phyloP scores from a whole-genome alignment of 2,329 filamentous ascomycete genomes.

The Colletotrichum caudatum region DNA sequence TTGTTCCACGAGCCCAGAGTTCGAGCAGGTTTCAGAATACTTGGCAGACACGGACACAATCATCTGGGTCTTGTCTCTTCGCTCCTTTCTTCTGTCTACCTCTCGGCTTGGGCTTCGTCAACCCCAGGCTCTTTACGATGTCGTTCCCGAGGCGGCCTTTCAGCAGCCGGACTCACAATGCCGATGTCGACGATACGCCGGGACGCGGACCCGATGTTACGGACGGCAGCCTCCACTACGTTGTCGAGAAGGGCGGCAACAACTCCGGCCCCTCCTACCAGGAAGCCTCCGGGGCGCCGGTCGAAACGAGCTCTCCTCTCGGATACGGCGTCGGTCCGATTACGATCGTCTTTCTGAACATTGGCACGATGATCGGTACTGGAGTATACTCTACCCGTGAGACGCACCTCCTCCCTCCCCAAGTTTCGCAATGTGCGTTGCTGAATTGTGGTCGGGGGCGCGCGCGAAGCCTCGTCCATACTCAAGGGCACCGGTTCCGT shows the following conservation, averaged over 20 bases:
- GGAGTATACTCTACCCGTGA: slow-evolving; percentile 1
- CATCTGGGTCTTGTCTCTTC: neutral
- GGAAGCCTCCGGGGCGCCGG: slow-evolving; percentile 68
- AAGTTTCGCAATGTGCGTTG: neutral
- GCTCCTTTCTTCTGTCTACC: neutral
- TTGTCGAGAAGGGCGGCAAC: slow-evolving; percentile 56
- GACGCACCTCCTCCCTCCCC: too few species aligned
- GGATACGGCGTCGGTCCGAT: slow-evolving; percentile 68
- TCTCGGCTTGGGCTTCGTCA: neutral
- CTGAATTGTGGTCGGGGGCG: slow-evolving; percentile 50
- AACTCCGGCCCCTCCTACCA: slow-evolving; percentile 64
- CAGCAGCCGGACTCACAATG: neutral
- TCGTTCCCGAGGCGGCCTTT: neutral
- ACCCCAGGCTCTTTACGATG: neutral
- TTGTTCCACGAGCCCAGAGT: neutral
- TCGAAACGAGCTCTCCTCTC: slow-evolving; percentile 68
- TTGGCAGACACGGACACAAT: neutral
- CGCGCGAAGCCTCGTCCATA: slow-evolving; percentile 61
- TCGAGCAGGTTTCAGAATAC: neutral
- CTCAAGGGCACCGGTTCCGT: slow-evolving; percentile 70
- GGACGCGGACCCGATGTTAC: neutral
- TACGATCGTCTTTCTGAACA: slow-evolving; percentile 65
- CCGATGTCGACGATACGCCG: neutral
- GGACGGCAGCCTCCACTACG: slow-evolving; percentile 7
- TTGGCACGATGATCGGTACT: neutral